Base-by-base conservation (phyloP, 1,284 basidiomycete genomes). In the Irpex lacteus region DNA sequence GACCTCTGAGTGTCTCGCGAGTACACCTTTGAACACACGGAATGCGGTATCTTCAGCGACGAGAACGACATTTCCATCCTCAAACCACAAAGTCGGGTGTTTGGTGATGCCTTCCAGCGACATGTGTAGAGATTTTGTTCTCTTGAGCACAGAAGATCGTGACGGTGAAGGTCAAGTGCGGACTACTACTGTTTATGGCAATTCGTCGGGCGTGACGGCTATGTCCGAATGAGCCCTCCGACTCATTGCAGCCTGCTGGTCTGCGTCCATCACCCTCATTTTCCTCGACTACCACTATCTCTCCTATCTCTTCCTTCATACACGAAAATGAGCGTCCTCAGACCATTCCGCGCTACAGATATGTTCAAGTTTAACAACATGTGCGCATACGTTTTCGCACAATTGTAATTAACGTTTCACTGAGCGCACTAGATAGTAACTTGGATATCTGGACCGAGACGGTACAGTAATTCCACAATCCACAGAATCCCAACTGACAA, bases 361-460 rank as follows among this genome's bases (percentile, higher is more conserved):
- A 83, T 97, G 76, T 96, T 97, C 83, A 89, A 85, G 69, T 96
- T 96, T 80, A 97, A 97, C 75, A 94, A 95, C 73, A 83, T 94
- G 92, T 91, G 69, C 69, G 83, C 75, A n/a, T 11, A n/a, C 37
- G 19, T n/a, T n/a, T 19, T 2, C 40, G 18, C 37, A 54, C 32
- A 5, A 34, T 40, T 32, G 61, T 49, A 4, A 21, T n/a, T 18
- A 5, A 18, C 38, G 58, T 66, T 9, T 65, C 1, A 32, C 59
- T 40, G 59, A 63, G 57, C 59, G n/a, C 57, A 55, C 37, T 72
- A 95, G 95, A 65, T 21, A 56, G 54, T 56, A 97, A 97, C 75
- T 79, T 96, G 72, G 95, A 97, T 75, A 82, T 95, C 61, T 97
- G 93, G 92, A 97, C 95, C 56, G 95, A 97, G 79, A 97, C 95